phyloP scores from a whole-genome alignment of 192 early-diverging fungal genomes.

The Linderina pennispora region DNA sequence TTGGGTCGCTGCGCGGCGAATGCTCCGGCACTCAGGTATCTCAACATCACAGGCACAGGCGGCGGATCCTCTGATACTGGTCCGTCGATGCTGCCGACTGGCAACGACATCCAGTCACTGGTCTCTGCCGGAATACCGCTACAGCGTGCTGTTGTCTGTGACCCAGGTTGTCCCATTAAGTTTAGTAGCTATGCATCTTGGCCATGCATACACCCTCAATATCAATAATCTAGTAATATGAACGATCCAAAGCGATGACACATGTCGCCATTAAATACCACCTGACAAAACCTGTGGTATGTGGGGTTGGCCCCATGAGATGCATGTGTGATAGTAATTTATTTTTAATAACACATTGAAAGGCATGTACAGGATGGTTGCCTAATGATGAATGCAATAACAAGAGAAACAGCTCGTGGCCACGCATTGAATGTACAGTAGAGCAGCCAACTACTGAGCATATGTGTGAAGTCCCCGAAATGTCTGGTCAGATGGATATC shows the following conservation, averaged over 20 bases:
- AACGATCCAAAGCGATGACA: too few relatives aligned
- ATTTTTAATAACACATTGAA: neutral
- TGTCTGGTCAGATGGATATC: neutral
- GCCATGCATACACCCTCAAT: too few relatives aligned
- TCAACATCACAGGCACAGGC: constrained; percentile 8
- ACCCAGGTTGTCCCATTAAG: neutral
- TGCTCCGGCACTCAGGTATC: constrained; percentile 8
- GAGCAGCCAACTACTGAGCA: neutral
- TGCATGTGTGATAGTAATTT: too few relatives aligned
- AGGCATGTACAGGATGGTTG: neutral
- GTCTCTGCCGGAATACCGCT: constrained; percentile 11
- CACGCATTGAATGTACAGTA: neutral
- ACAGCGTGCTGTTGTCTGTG: constrained; percentile 1
- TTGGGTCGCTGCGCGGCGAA: constrained; percentile 3
- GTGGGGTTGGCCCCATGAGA: too few relatives aligned
- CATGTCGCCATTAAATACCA: too few relatives aligned
- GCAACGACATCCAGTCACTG: constrained; percentile 9
- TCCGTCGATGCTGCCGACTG: constrained; percentile 8
- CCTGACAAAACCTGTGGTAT: neutral
- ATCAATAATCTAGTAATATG: too few relatives aligned
- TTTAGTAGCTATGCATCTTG: too few relatives aligned
- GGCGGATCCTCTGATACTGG: constrained; percentile 3
- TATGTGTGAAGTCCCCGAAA: neutral
- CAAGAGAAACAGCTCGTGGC: neutral
- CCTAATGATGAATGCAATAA: neutral